Percentiles rank a stretch among this genome's conserved stretches.
These are phyloP conservation scores for Pascua guehoae DNA, from an alignment of 1,284 basidiomycete genomes.

Conservation along the genomic window DNA sequence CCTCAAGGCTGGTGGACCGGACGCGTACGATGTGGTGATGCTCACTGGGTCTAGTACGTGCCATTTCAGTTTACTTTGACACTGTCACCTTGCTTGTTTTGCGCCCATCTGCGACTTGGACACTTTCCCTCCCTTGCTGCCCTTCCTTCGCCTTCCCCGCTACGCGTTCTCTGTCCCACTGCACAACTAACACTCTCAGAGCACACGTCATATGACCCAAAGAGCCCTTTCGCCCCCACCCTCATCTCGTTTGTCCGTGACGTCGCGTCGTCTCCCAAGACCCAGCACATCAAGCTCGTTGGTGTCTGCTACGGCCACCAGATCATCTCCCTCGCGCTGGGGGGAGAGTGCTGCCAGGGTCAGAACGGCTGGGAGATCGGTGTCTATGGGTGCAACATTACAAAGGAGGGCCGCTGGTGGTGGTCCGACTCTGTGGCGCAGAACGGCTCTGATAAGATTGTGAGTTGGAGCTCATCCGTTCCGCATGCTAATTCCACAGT, in stretches of 20 bases:
- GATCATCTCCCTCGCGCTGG: constrained; percentile 54
- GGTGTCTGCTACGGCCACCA: constrained; percentile 57
- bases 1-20: constrained; percentile 39
- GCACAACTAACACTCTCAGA: constrained; percentile 18
- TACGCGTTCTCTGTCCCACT: too few relatives aligned
- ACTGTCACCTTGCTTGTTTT: background rate
- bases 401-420: constrained; percentile 49
- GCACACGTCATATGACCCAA: constrained; percentile 40
- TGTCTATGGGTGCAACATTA: constrained; percentile 49
- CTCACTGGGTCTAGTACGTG: constrained; percentile 54
- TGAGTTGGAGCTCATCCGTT: too few relatives aligned
- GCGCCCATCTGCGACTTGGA: too few relatives aligned
- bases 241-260: constrained; percentile 37
- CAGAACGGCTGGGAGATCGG: constrained; percentile 55
- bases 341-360: constrained; percentile 48
- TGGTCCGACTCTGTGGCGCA: constrained; percentile 44
- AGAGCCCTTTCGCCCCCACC: constrained; percentile 31
- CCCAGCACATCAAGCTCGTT: constrained; percentile 38
- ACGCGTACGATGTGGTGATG: constrained; percentile 52
- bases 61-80: background rate
- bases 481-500: constrained; percentile 26
- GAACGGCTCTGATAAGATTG: constrained; percentile 35
- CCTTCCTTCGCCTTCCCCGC: too few relatives aligned
- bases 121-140: too few relatives aligned
- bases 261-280: constrained; percentile 24